Percentiles rank a stretch among this genome's conserved stretches.
Evolutionary conservation across 177 flowering plant species (phyloP).

Genomic region (Vitis hybrid): DNA sequence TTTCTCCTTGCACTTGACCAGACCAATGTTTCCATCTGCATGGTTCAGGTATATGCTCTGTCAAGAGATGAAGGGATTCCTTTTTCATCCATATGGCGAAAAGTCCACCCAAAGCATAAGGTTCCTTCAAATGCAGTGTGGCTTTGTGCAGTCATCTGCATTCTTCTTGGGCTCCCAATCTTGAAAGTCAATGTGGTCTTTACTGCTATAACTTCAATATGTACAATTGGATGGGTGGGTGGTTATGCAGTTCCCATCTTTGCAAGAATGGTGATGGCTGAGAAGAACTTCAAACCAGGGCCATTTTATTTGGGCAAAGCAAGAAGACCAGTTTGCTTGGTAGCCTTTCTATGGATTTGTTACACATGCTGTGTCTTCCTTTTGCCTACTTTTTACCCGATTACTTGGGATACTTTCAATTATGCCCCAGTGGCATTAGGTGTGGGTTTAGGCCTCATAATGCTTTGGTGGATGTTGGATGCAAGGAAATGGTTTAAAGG

Average conservation of each 20-base stretch:
- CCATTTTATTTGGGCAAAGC: constrained; percentile 67
- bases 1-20: too few relatives aligned
- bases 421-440: constrained; percentile 66
- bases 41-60: constrained; percentile 61
- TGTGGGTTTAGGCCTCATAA: constrained; percentile 39
- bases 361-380: constrained; percentile 64
- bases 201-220: constrained; percentile 61
- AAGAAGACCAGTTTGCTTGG: constrained; percentile 61
- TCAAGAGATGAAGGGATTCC: constrained; percentile 70
- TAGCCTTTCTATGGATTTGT: constrained; percentile 73
- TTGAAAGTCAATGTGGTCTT: constrained; percentile 62
- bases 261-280: constrained; percentile 60
- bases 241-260: constrained; percentile 76
- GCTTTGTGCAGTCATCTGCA: constrained; percentile 69
- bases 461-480: constrained; percentile 73
- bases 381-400: constrained; percentile 60
- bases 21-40: not conserved
- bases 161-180: constrained; percentile 69
- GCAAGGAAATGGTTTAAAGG: constrained; percentile 78
- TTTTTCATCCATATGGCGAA: constrained; percentile 55
- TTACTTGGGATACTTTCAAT: constrained; percentile 57
- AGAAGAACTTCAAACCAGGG: constrained; percentile 55
- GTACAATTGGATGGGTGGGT: constrained; percentile 75
- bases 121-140: constrained; percentile 77
- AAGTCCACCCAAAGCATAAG: constrained; percentile 63